phyloP scores from a whole-genome alignment of 441 rosid species.

The Gossypium laxum region DNA sequence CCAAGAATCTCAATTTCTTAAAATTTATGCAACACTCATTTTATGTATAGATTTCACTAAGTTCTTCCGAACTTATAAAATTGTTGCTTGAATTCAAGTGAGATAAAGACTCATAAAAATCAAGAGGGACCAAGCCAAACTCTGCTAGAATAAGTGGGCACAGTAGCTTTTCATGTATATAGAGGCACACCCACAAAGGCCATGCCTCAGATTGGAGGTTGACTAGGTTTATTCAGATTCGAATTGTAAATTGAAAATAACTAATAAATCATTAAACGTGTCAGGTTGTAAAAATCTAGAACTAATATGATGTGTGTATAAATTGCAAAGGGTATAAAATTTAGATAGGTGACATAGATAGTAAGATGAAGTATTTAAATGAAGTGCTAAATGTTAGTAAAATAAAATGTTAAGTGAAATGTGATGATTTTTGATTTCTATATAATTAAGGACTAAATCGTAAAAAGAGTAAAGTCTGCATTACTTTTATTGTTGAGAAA shows the following conservation, averaged over 20 bases:
- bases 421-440: not conserved
- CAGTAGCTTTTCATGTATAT: not conserved
- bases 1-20: not conserved
- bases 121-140: not conserved
- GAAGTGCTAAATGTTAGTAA: not conserved
- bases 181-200: not conserved
- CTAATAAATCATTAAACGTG: not conserved
- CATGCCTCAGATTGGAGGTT: not conserved
- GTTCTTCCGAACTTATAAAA: not conserved
- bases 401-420: not conserved
- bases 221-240: not conserved
- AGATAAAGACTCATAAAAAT: not conserved
- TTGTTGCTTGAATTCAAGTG: not conserved
- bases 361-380: not conserved
- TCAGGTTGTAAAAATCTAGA: not conserved
- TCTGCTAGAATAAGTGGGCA: not conserved
- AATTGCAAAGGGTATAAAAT: not conserved
- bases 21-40: not conserved
- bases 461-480: not conserved
- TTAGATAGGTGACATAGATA: not conserved
- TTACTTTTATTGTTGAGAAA: too few species aligned
- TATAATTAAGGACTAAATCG: not conserved
- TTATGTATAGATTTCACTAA: not conserved
- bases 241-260: not conserved
- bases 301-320: not conserved